phyloP scores from a whole-genome alignment of 768 basidiomycete species.

The Suillus bovinus region DNA sequence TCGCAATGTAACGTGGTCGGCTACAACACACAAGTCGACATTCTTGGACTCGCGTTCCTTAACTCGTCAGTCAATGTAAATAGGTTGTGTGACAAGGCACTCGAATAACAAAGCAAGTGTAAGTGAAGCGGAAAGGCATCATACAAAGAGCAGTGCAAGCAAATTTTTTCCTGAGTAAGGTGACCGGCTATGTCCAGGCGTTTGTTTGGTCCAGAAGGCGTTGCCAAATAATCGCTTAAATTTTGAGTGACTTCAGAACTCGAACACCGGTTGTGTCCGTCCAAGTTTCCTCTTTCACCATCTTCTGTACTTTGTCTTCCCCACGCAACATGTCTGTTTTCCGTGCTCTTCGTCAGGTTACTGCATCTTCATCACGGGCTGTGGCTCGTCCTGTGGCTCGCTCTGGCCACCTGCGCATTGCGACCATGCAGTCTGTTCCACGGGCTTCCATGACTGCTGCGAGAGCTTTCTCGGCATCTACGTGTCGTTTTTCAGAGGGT shows the following conservation, averaged over 20 bases:
- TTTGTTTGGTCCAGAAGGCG: slow-evolving; percentile 33
- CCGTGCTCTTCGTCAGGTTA: slow-evolving; percentile 59
- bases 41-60: background rate
- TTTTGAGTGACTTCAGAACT: slow-evolving; percentile 17
- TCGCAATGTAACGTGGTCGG: background rate
- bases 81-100: background rate
- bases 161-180: slow-evolving; percentile 13
- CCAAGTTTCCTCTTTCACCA: background rate
- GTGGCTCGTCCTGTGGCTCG: slow-evolving; percentile 25
- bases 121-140: background rate
- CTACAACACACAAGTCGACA: background rate
- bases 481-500: slow-evolving; percentile 42
- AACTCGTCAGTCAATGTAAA: background rate
- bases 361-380: slow-evolving; percentile 45
- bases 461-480: slow-evolving; percentile 43
- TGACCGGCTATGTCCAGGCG: background rate
- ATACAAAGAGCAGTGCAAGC: background rate
- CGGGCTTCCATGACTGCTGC: slow-evolving; percentile 26
- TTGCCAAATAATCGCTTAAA: slow-evolving; percentile 36
- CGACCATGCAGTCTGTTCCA: slow-evolving; percentile 13
- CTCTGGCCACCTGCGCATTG: slow-evolving; percentile 22
- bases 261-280: background rate
- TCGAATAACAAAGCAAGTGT: background rate
- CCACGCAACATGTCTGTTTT: slow-evolving; percentile 55
- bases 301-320: slow-evolving; percentile 10